Evolutionary conservation across 2,329 filamentous ascomycete species (phyloP), one percentile per base, ranked within the genome.

Genomic region (Alternaria atra): DNA sequence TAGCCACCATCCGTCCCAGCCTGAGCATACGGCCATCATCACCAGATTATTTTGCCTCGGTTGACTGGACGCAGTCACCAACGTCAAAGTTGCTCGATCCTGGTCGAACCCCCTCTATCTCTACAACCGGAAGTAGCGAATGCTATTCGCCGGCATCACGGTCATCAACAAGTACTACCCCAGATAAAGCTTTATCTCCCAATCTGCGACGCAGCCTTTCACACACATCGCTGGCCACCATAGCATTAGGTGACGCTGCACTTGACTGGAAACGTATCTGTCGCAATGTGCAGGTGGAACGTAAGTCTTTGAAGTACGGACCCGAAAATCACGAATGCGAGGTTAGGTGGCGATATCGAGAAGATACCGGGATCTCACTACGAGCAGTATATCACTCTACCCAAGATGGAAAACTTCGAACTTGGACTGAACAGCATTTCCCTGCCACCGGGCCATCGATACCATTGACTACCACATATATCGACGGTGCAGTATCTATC

Each of bases 221-320:
- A 3, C 58, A 58, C 5, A 54, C 66, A 9, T 73, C 71, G 2
- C 59, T 77, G 17, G 61, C 59, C 5, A 72, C 69, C 3, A 62
- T 77, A 6, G 64, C 66, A 12, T 60, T 76, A 8, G 73, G 73
- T 2, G 65, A 71, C 8, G 65, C 67, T 23, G 73, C 73, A 8
- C 50, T 77, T n/a, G 63, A 72, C 6, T 77, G 73, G 73, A 74
- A 66, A n/a, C 62, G 57, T 10, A 65, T 77, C 7, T 70, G 66
- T 46, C 64, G 64, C 13, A 73, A 70, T n/a, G 68, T 71, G 3
- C 58, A 70, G 29, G 73, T 77, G 4, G 73, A 77, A 55, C 69
- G 73, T 4, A 67, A 51, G 9, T 62, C 67, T 3, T 12, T 23
- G 29, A 65, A 37, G 35, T 53, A 32, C 54, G 66, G 54, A 44